Evolutionary conservation across 805 yeast species (phyloP).

Genomic region (Candida andamanensis): DNA sequence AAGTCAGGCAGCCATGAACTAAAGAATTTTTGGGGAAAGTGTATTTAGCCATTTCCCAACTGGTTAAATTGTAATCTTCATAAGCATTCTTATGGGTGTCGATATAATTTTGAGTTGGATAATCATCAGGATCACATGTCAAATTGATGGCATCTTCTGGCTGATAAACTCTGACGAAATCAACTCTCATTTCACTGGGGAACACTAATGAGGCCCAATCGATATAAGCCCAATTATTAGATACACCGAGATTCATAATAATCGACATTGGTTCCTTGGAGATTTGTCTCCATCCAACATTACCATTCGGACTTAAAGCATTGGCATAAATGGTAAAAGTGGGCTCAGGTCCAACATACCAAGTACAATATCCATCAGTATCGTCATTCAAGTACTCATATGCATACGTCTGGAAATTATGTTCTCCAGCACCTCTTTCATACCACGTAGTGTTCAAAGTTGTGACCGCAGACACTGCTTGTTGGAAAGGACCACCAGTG

Average conservation of each 20-base stretch:
- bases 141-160: constrained; percentile 55
- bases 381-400: constrained; percentile 66
- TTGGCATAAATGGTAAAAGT: constrained; percentile 68
- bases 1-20: constrained; percentile 14
- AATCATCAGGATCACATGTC: constrained; percentile 83
- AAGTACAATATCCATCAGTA: constrained; percentile 67
- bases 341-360: constrained; percentile 82
- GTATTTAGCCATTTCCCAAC: constrained; percentile 75
- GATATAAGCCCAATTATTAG: constrained; percentile 89
- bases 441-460: constrained; percentile 82
- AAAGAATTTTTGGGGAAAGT: constrained; percentile 35
- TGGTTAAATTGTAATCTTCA: constrained; percentile 59
- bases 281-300: constrained; percentile 74
- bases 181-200: constrained; percentile 74
- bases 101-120: constrained; percentile 85
- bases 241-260: constrained; percentile 81
- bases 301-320: constrained; percentile 87
- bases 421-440: constrained; percentile 50
- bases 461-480: constrained; percentile 82
- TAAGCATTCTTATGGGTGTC: constrained; percentile 66
- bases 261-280: constrained; percentile 93
- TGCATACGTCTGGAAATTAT: constrained; percentile 66
- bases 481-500: constrained; percentile 91
- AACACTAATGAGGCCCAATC: constrained; percentile 79
- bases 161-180: constrained; percentile 90